phyloP scores from a whole-genome alignment of 257 asterid species.

The Nicotiana tomentosiformis region DNA sequence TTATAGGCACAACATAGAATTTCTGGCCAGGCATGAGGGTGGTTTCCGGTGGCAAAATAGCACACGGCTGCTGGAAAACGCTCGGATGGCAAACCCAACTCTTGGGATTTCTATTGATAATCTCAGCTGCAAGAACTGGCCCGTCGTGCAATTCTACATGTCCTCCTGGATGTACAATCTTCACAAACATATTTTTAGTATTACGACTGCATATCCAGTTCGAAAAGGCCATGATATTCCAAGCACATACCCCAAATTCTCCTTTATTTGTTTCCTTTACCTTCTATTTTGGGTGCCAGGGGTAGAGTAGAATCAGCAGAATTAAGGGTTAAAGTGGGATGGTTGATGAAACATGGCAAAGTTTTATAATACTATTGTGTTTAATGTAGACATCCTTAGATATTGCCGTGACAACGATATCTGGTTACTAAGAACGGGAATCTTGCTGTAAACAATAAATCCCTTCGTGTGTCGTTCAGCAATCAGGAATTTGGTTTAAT shows the following conservation, averaged over 20 bases:
- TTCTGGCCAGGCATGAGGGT: constrained; percentile 48
- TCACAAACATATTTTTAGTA: constrained; percentile 37
- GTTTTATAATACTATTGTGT: not conserved
- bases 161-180: constrained; percentile 69
- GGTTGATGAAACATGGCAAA: not conserved
- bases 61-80: constrained; percentile 58
- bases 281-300: not conserved
- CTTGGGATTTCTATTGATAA: constrained; percentile 48
- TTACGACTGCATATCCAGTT: constrained; percentile 46
- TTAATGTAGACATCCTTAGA: not conserved
- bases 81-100: constrained; percentile 53
- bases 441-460: not conserved
- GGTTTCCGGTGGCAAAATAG: constrained; percentile 46
- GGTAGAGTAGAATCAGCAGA: not conserved
- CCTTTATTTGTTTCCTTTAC: not conserved
- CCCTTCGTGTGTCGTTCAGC: not conserved
- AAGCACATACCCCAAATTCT: not conserved
- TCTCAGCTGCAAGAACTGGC: constrained; percentile 45
- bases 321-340: not conserved
- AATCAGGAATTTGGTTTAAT: not conserved
- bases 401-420: not conserved
- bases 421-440: not conserved
- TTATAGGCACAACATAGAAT: constrained; percentile 53
- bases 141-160: constrained; percentile 68
- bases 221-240: constrained; percentile 24